Evolutionary conservation across 2,329 filamentous ascomycete species (phyloP).

Genomic region (Monosporascus sp.): DNA sequence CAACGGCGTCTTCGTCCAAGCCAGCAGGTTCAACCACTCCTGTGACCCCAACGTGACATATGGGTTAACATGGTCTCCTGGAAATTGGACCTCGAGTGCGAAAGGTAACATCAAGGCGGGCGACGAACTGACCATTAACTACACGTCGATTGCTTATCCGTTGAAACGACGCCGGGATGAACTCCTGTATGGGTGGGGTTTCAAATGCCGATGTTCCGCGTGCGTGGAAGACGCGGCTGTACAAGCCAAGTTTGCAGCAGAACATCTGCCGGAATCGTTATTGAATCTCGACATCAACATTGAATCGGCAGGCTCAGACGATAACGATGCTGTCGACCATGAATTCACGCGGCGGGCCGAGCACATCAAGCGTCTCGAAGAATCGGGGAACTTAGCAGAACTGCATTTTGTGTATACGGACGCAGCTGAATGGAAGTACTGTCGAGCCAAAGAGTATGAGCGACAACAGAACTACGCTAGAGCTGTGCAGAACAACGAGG

Average conservation of each 20-base stretch:
- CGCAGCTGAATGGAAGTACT: too few relatives aligned
- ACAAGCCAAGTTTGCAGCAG: not conserved
- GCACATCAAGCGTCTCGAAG: too few relatives aligned
- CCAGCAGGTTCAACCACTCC: slow-evolving; percentile 11
- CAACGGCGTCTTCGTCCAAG: slow-evolving; percentile 2
- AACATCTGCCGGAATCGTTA: not conserved
- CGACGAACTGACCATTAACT: slow-evolving; percentile 6
- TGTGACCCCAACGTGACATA: slow-evolving; percentile 8
- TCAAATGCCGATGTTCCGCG: slow-evolving; percentile 2
- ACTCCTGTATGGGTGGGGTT: not conserved
- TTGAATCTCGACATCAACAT: not conserved
- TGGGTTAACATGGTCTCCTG: not conserved
- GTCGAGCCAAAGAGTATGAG: too few relatives aligned
- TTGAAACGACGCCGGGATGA: not conserved
- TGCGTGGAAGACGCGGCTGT: not conserved
- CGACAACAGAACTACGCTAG: too few relatives aligned
- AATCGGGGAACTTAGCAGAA: too few relatives aligned
- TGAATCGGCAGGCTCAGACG: not conserved
- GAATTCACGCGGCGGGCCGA: not conserved
- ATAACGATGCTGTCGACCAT: not conserved
- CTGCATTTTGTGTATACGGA: too few relatives aligned
- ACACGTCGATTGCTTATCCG: not conserved
- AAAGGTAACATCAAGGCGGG: slow-evolving; percentile 1
- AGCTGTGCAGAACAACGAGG: too few relatives aligned
- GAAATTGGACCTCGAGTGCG: not conserved